Percentiles rank a stretch among this genome's conserved stretches.
Conservation (phyloP, 768 basidiomycete species). For the Panaeolus cyanescens region DNA sequence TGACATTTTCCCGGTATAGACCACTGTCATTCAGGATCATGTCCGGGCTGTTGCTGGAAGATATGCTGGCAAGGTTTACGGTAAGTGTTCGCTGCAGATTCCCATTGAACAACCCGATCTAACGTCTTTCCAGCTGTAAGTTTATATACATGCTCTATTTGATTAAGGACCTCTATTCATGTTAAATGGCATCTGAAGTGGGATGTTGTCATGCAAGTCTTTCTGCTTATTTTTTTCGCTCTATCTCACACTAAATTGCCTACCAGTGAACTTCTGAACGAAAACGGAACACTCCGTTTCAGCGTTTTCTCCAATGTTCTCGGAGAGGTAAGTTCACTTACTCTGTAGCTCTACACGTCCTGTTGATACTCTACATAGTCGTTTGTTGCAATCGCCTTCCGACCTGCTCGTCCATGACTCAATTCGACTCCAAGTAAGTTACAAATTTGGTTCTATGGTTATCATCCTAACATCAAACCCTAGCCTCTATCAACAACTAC, state of each 20-base stretch:
- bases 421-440: slow-evolving; percentile 36
- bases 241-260: slow-evolving; percentile 18
- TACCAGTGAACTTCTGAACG: slow-evolving; percentile 44
- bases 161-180: slow-evolving; percentile 9
- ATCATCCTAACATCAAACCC: not conserved
- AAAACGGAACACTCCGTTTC: slow-evolving; percentile 40
- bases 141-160: not conserved
- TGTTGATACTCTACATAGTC: slow-evolving; percentile 21
- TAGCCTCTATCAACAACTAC: slow-evolving; percentile 46
- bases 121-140: not conserved
- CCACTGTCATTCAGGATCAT: slow-evolving; percentile 39
- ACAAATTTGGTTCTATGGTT: not conserved
- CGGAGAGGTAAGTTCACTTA: slow-evolving; percentile 21
- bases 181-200: slow-evolving; percentile 18
- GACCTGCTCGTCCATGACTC: slow-evolving; percentile 46
- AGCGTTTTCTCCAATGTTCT: slow-evolving; percentile 45
- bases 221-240: not conserved
- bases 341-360: not conserved
- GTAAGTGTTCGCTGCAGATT: not conserved
- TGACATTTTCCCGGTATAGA: slow-evolving; percentile 7
- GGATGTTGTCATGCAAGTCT: slow-evolving; percentile 37
- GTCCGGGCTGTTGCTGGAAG: slow-evolving; percentile 39
- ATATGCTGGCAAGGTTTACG: slow-evolving; percentile 44
- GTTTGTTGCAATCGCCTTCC: slow-evolving; percentile 48
- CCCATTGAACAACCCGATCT: not conserved